A percentile compares a stretch with the other conserved stretches of the same genome.
These are phyloP conservation scores for Sporothrix euskadiensis DNA, from an alignment of 2,329 filamentous ascomycete genomes.

Conservation along the genomic window DNA sequence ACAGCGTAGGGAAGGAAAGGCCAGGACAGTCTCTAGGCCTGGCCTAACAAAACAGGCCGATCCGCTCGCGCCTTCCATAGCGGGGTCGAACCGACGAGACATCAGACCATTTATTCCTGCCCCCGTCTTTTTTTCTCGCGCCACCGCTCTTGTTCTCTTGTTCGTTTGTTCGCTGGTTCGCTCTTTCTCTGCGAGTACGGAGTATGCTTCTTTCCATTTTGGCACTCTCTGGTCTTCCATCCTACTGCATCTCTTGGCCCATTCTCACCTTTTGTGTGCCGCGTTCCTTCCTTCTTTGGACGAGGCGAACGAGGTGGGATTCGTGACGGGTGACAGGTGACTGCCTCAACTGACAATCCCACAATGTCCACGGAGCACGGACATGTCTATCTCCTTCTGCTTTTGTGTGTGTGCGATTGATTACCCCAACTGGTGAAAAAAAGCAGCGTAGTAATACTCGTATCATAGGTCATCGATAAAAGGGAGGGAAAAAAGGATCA, in stretches of 20 bases:
- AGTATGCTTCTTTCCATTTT: not conserved
- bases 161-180: not conserved
- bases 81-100: slow-evolving; percentile 24
- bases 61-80: slow-evolving; percentile 27
- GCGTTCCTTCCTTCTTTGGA: slow-evolving; percentile 5
- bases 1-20: too few relatives aligned
- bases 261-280: not conserved
- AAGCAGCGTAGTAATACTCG: not conserved
- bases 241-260: not conserved
- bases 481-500: not conserved
- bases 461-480: not conserved
- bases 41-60: not conserved
- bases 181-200: not conserved
- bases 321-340: not conserved
- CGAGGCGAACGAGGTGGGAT: not conserved
- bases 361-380: not conserved
- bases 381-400: not conserved
- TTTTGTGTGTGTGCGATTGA: not conserved
- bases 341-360: not conserved
- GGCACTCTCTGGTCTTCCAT: not conserved
- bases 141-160: slow-evolving; percentile 20
- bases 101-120: slow-evolving; percentile 29
- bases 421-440: not conserved
- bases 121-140: slow-evolving; percentile 16
- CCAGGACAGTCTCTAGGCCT: not conserved